Conservation (phyloP, 148 eudicot genomes). For the Rhododendron henanense region DNA sequence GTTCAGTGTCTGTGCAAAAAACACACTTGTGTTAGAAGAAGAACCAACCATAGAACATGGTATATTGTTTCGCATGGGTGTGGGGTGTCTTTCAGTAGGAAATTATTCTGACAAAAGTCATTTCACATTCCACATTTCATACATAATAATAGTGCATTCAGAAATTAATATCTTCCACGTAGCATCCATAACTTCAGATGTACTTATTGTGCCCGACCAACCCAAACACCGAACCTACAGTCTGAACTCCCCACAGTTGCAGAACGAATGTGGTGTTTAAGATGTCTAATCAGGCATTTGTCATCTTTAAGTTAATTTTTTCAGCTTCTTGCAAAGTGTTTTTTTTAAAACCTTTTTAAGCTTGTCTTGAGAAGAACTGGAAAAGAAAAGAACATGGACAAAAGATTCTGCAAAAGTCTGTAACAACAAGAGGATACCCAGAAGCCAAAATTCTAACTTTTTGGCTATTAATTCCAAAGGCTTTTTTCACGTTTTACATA, state of each 20-base stretch:
- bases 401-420: neutral
- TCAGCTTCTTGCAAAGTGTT: neutral
- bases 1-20: slow-evolving; percentile 63
- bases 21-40: neutral
- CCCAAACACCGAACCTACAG: neutral
- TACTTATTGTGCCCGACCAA: neutral
- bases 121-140: neutral
- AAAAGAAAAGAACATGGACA: neutral
- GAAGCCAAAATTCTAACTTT: no score
- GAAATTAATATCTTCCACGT: neutral
- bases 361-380: neutral
- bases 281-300: neutral
- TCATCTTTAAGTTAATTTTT: neutral
- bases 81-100: neutral
- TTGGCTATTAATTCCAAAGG: neutral
- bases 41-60: slow-evolving; percentile 28
- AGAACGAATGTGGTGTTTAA: neutral
- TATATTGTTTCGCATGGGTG: neutral
- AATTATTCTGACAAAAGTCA: neutral
- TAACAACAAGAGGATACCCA: neutral
- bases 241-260: neutral
- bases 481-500: neutral
- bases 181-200: neutral
- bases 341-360: neutral
- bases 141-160: no score